These are phyloP conservation scores for Pascua sp. DNA, from an alignment of 1,284 basidiomycete species.

Conservation along the genomic window DNA sequence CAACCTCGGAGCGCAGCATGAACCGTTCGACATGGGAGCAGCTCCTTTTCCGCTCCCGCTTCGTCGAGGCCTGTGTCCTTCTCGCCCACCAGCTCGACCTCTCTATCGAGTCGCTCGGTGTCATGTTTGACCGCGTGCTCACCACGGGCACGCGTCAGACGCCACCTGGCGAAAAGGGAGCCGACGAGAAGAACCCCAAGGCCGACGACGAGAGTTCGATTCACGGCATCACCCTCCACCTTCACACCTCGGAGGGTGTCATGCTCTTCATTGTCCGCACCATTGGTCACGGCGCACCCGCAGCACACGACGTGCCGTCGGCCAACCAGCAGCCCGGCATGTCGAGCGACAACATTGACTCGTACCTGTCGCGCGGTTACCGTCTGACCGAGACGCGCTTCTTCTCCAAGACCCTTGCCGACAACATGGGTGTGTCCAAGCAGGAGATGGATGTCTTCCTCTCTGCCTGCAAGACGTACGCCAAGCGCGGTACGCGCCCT, in stretches of 20 bases:
- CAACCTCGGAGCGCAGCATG: constrained; percentile 27
- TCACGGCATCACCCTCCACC: constrained; percentile 45
- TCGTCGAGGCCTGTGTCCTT: constrained; percentile 52
- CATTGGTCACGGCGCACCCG: constrained; percentile 40
- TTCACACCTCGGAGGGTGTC: constrained; percentile 49
- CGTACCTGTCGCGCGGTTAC: constrained; percentile 53
- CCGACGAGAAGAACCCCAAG: constrained; percentile 26
- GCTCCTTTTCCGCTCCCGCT: constrained; percentile 51
- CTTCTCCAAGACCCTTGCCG: constrained; percentile 52
- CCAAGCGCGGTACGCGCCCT: constrained; percentile 53
- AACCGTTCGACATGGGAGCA: constrained; percentile 28
- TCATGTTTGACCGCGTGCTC: constrained; percentile 56
- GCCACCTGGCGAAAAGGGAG: constrained; percentile 17
- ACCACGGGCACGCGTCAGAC: constrained; percentile 49
- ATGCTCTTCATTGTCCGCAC: constrained; percentile 55
- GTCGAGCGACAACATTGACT: constrained; percentile 46
- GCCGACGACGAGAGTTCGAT: constrained; percentile 43
- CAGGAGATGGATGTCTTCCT: constrained; percentile 53
- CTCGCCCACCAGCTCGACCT: constrained; percentile 52
- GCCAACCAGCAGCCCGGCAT: constrained; percentile 24
- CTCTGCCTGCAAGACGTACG: constrained; percentile 53
- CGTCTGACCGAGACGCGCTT: constrained; percentile 54
- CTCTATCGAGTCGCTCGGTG: constrained; percentile 59
- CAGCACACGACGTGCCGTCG: constrained; percentile 28
- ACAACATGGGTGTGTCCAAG: constrained; percentile 52